Evolutionary conservation across 164 flowering plant species (phyloP), one percentile per base, ranked within the genome.

Genomic region (Euptelea pleiosperma): DNA sequence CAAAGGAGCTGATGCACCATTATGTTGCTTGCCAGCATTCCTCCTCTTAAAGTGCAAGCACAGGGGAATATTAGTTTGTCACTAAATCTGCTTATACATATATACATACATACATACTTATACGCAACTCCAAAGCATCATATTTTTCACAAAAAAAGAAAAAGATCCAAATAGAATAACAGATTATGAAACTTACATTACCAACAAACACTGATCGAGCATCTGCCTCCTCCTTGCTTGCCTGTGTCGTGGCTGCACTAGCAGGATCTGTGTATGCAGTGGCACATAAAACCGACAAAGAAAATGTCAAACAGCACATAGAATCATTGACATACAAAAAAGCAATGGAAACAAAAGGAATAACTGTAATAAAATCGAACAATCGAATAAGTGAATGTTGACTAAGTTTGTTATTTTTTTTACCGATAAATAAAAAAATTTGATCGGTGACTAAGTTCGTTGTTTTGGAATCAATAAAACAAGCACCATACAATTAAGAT

Each of bases 161-260:
- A 18, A 35, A 2, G 16, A n/a, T 42, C 46, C 46, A 42, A 42
- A 18, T n/a, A 14, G 21, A 16, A 42, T n/a, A 42, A 52, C 58
- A 42, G 10, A 55, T 41, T 28, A 40, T 47, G 42, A 52, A 40
- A 45, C 83, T 74, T 57, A 85, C 91, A 81, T 85, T 85, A 25
- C 88, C 88, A 71, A 85, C 86, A 75, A 81, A 82, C 19, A 85
- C 78, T 2, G 88, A 85, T 24, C 86, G 84, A 36, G 81, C 67
- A 79, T 85, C 88, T 30, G 75, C 70, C 61, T 85, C 91, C 69
- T 85, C 91, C 63, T 56, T 77, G 50, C 64, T 79, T 53, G 80
- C 84, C 55, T 85, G 86, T 10, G 65, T 52, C 29, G 76, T 78
- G 70, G 77, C 68, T 8, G 62, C 78, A 66, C 60, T 65, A 49